These are phyloP conservation scores for Dothideomycetidae sp. DNA, from an alignment of 2,329 filamentous ascomycete species.

Conservation along the genomic window DNA sequence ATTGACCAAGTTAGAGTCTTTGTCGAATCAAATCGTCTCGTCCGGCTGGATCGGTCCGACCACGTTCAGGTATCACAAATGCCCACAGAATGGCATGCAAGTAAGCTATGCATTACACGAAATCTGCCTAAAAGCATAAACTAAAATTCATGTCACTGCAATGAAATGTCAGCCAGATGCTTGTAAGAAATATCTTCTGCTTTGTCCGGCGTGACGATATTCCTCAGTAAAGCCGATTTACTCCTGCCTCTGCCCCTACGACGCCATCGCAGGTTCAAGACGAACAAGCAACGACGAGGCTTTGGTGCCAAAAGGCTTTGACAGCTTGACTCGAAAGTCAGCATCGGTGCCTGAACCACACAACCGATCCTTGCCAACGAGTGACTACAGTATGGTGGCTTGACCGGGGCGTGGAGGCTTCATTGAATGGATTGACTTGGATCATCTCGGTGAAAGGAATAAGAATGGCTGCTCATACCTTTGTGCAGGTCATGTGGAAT, in stretches of 20 bases:
- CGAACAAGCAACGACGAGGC: constrained; percentile 20
- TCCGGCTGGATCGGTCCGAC: too few species aligned
- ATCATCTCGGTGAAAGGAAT: constrained; percentile 21
- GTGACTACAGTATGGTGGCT: constrained; percentile 26
- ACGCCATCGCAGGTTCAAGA: constrained; percentile 21
- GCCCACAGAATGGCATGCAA: too few species aligned
- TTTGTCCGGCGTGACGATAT: background rate
- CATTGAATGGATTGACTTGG: constrained; percentile 29
- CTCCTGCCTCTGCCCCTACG: constrained; percentile 26
- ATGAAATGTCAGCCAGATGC: too few species aligned
- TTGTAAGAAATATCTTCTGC: too few species aligned
- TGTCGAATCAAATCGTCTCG: too few species aligned
- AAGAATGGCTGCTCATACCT: constrained; percentile 3
- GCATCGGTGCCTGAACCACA: constrained; percentile 21
- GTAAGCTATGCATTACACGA: too few species aligned
- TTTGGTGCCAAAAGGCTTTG: constrained; percentile 24
- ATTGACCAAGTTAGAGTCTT: too few species aligned
- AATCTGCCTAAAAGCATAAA: too few species aligned
- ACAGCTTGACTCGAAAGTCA: constrained; percentile 13
- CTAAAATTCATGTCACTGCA: too few species aligned
- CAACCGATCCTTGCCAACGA: constrained; percentile 25
- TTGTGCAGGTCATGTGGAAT: background rate
- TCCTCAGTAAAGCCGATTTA: constrained; percentile 26
- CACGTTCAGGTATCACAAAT: too few species aligned
- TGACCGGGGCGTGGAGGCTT: constrained; percentile 24